Percentiles rank a stretch among this genome's conserved stretches.
Evolutionary conservation across 1,139 yeast genomes (phyloP).

Genomic region (Taphrina confusa): DNA sequence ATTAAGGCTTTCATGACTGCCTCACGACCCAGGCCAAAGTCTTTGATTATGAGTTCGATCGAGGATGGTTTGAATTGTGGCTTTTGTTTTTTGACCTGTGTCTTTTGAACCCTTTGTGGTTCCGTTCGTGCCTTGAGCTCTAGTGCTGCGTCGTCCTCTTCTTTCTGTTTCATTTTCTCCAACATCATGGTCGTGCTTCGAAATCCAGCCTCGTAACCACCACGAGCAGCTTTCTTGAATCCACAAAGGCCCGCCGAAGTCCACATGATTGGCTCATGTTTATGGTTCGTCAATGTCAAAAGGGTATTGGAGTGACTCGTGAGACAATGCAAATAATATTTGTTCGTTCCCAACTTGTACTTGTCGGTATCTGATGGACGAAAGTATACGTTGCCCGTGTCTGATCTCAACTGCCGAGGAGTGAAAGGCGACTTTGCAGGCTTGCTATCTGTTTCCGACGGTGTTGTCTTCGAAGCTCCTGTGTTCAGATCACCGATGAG

Average conservation of each 20-base stretch:
- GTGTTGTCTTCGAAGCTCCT: neutral
- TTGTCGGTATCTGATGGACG: neutral
- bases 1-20: constrained; percentile 82
- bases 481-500: neutral
- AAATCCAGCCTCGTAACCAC: constrained; percentile 79
- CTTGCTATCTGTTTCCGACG: neutral
- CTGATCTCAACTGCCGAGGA: constrained; percentile 3
- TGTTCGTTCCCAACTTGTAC: constrained; percentile 11
- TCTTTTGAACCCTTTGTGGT: constrained; percentile 73
- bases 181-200: constrained; percentile 31
- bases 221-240: constrained; percentile 57
- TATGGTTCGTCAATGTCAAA: constrained; percentile 32
- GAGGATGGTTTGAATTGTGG: constrained; percentile 47
- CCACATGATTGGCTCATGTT: constrained; percentile 36
- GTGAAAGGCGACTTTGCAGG: neutral
- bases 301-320: constrained; percentile 35
- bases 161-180: constrained; percentile 30
- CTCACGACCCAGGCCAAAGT: constrained; percentile 86
- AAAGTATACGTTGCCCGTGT: constrained; percentile 14
- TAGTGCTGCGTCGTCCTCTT: constrained; percentile 18
- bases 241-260: constrained; percentile 48
- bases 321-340: constrained; percentile 34
- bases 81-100: constrained; percentile 58
- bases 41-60: constrained; percentile 70
- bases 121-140: constrained; percentile 56